Evolutionary conservation across 306 rosid genomes (phyloP).

Genomic region (Cicer judaicum): DNA sequence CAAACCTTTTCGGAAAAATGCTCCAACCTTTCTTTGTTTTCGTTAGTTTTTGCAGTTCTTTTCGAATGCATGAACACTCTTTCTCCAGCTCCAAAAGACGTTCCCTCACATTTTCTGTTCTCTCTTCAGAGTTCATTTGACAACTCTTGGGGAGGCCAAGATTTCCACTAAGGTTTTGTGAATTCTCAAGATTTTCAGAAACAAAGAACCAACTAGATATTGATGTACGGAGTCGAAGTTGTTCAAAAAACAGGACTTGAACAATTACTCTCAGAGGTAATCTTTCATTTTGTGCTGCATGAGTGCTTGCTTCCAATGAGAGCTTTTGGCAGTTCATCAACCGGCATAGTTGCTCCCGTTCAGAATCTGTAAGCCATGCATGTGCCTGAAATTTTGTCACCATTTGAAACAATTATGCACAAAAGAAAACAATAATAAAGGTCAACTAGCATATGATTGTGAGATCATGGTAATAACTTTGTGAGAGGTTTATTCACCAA

Average conservation of each 20-base stretch:
- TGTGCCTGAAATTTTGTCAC: conserved; percentile 62
- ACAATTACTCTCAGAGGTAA: conserved; percentile 83
- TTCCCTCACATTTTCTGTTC: conserved; percentile 61
- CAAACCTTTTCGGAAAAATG: conserved; percentile 70
- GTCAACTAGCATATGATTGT: background rate
- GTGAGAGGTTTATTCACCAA: background rate
- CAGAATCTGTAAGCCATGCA: conserved; percentile 86
- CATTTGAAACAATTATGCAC: conserved; percentile 22
- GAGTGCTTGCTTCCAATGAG: conserved; percentile 83
- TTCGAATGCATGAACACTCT: conserved; percentile 76
- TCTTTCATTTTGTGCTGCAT: conserved; percentile 90
- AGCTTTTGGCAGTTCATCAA: conserved; percentile 90
- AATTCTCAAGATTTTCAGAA: conserved; percentile 68
- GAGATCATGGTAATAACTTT: background rate
- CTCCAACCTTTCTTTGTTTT: conserved; percentile 80
- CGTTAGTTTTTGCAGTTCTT: conserved; percentile 69
- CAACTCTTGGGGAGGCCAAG: conserved; percentile 52
- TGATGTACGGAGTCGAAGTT: conserved; percentile 88
- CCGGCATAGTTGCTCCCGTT: conserved; percentile 86
- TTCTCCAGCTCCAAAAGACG: conserved; percentile 76
- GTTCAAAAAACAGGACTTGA: conserved; percentile 87
- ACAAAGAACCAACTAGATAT: conserved; percentile 92
- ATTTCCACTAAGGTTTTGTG: conserved; percentile 56
- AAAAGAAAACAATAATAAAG: conserved; percentile 1
- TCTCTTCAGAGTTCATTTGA: conserved; percentile 51